These are phyloP conservation scores for Sclerotinia minor DNA, from an alignment of 2,329 filamentous ascomycete species.

Conservation along the genomic window DNA sequence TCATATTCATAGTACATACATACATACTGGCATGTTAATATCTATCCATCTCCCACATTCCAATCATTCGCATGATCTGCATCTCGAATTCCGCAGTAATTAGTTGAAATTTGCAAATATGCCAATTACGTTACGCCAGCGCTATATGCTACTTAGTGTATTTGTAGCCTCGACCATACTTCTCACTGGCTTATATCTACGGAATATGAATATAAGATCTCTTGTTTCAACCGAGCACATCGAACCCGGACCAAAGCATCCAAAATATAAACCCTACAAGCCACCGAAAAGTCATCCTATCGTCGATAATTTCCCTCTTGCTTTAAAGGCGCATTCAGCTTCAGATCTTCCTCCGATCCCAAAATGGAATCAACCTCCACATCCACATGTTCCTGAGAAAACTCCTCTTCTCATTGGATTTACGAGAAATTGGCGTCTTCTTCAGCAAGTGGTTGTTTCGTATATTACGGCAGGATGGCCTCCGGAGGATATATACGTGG, in stretches of 20 bases:
- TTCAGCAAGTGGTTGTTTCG: conserved; percentile 56
- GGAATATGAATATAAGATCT: background rate
- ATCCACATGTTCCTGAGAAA: conserved; percentile 44
- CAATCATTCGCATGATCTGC: background rate
- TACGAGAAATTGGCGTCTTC: conserved; percentile 55
- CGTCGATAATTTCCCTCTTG: conserved; percentile 38
- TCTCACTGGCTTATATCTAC: conserved; percentile 11
- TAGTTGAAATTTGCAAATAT: conserved; percentile 15
- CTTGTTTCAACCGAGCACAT: background rate
- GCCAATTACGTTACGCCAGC: conserved; percentile 1
- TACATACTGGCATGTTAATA: background rate
- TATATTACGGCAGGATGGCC: conserved; percentile 63
- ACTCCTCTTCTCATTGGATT: conserved; percentile 61
- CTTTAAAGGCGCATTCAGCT: conserved; percentile 31
- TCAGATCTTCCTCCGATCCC: conserved; percentile 47
- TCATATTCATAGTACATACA: background rate
- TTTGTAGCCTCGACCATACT: conserved; percentile 3
- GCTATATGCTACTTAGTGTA: conserved; percentile 13
- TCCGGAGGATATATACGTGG: conserved; percentile 54
- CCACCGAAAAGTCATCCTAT: conserved; percentile 29
- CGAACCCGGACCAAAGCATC: conserved; percentile 16
- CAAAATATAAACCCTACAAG: conserved; percentile 28
- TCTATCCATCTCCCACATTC: conserved; percentile 7
- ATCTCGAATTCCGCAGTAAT: background rate
- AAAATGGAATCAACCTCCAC: conserved; percentile 48